These are phyloP conservation scores for Suillus americanus DNA, from an alignment of 768 basidiomycete genomes.

Conservation along the genomic window DNA sequence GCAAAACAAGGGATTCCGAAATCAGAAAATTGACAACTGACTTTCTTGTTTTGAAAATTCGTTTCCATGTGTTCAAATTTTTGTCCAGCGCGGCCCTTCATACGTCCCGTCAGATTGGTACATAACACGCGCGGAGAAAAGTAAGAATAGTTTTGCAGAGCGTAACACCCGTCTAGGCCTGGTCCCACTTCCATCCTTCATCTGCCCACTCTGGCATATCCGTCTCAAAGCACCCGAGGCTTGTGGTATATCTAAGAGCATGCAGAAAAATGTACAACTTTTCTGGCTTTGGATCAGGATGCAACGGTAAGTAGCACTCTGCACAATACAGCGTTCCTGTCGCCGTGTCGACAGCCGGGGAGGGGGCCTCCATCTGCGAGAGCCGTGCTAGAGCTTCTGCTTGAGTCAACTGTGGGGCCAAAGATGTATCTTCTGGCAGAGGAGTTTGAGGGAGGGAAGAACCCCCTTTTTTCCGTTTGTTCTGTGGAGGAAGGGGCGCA, in stretches of 20 bases:
- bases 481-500: conserved; percentile 56
- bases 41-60: not conserved
- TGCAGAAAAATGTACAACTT: conserved; percentile 95
- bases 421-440: not conserved
- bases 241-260: conserved; percentile 81
- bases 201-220: conserved; percentile 89
- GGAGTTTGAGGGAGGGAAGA: not conserved
- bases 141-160: conserved; percentile 25
- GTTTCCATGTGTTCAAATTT: too few species aligned
- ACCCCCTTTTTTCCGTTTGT: conserved; percentile 59
- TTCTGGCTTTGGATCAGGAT: conserved; percentile 92
- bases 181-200: conserved; percentile 71
- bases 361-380: conserved; percentile 18
- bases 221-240: conserved; percentile 80
- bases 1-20: not conserved
- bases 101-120: not conserved
- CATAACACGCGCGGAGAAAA: conserved; percentile 49
- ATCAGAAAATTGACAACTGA: not conserved
- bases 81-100: too few species aligned
- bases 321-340: conserved; percentile 69
- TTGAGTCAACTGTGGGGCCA: conserved; percentile 37
- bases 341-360: conserved; percentile 35
- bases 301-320: conserved; percentile 89
- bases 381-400: conserved; percentile 50
- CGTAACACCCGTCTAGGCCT: conserved; percentile 19